Evolutionary conservation across 208 protist genomes (phyloP), one percentile per base, ranked within the genome.

Genomic region (Acanthamoeba lenticulata): DNA sequence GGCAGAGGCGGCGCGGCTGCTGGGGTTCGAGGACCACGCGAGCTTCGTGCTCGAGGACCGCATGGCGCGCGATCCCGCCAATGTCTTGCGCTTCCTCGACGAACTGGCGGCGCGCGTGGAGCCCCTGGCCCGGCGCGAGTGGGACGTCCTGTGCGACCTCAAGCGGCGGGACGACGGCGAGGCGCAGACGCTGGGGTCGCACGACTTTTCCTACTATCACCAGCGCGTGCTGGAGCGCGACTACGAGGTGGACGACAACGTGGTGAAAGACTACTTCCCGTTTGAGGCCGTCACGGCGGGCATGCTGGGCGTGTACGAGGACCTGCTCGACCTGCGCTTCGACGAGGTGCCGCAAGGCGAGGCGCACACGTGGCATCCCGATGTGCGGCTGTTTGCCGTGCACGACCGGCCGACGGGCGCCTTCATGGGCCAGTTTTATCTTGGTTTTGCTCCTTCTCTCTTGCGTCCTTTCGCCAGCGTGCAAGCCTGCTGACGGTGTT

Each of bases 201-300:
- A 95, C 47, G 96, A 97, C 88, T 55, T 94, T 21, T 1, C 36
- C 62, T 97, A 94, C 55, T 97, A 97, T 52, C n/a, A 92, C 11
- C 72, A 94, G 32, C 40, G 92, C 29, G 40, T 97, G 49, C 62
- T 96, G 24, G 90, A 95, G n/a, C 62, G 52, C 21, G 65, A 93
- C 40, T 95, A 93, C 45, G 67, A 96, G 47, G 94, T 97, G 0
- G 95, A 97, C 85, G 90, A 97, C 32, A 91, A 96, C 32, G 15
- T 42, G 0, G 72, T 97, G 1, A 88, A 94, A 21, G 65, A 96
- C 42, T 97, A 97, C 67, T 97, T 97, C 86, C 96, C 96, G 69
- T 36, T 97, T 1, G 83, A 95, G 5, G 21, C 77, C 11, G 96
- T 97, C 3, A 94, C 94, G 1, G 32, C 38, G 62, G 81, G 81